These are phyloP conservation scores for Diaporthe vexans DNA, from an alignment of 2,329 filamentous ascomycete genomes.

Conservation along the genomic window DNA sequence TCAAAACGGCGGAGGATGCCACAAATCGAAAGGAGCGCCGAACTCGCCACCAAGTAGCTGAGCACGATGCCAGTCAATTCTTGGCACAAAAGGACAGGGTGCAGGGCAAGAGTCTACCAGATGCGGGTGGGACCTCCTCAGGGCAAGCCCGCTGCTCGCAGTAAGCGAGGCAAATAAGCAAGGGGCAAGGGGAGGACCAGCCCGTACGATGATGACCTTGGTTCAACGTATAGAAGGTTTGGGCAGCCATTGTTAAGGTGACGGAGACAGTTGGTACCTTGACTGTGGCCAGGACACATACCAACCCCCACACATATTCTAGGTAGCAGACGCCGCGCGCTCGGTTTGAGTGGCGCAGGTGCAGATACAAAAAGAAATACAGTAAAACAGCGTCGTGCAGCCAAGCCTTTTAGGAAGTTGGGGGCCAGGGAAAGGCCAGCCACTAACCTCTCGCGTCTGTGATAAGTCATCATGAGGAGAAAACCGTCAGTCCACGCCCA, in stretches of 20 bases:
- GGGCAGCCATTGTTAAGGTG: neutral
- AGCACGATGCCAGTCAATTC: neutral
- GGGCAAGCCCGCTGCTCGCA: neutral
- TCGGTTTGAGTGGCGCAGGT: neutral
- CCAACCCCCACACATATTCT: neutral
- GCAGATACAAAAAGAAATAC: constrained; percentile 22
- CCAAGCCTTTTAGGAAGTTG: constrained; percentile 1
- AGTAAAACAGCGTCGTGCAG: constrained; percentile 11
- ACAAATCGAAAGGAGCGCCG: neutral
- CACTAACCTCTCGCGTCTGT: constrained; percentile 1
- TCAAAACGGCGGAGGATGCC: neutral
- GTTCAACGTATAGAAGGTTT: neutral
- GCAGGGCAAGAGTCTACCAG: neutral
- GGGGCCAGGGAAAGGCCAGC: neutral
- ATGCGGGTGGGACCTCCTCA: neutral
- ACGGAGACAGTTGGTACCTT: neutral
- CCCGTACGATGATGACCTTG: neutral
- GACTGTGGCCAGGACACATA: neutral
- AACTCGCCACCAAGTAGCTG: neutral
- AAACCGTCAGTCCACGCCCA: neutral
- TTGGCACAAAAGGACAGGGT: neutral
- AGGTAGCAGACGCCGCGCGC: neutral
- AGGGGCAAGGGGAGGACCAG: neutral
- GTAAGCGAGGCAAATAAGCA: neutral
- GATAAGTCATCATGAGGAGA: constrained; percentile 26